Evolutionary conservation across 2,329 filamentous ascomycete genomes (phyloP).

Genomic region (Pseudogymnoascus sp.): DNA sequence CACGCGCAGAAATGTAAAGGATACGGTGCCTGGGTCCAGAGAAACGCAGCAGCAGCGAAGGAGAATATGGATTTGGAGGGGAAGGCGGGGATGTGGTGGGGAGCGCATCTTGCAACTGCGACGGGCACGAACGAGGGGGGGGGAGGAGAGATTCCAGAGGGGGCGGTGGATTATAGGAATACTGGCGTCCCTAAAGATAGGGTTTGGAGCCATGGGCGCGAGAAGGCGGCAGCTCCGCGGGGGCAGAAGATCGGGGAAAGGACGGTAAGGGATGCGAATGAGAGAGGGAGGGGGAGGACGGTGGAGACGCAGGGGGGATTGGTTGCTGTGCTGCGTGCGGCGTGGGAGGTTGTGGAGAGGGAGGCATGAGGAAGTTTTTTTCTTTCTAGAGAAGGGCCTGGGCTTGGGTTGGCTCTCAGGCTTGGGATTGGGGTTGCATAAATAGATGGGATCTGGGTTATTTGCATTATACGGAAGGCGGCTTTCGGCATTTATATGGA

Average conservation of each 20-base stretch:
- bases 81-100: slow-evolving; percentile 87
- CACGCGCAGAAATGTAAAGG: slow-evolving; percentile 55
- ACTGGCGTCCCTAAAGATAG: slow-evolving; percentile 38
- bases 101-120: slow-evolving; percentile 34
- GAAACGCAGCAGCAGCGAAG: slow-evolving; percentile 69
- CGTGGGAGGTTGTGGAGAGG: slow-evolving; percentile 47
- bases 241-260: neutral
- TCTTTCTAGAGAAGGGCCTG: no score
- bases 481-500: neutral
- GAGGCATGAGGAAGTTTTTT: neutral
- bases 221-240: neutral
- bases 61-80: slow-evolving; percentile 59
- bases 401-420: no score
- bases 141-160: slow-evolving; percentile 32
- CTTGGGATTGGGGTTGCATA: neutral
- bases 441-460: neutral
- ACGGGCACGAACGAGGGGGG: slow-evolving; percentile 19
- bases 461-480: neutral
- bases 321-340: slow-evolving; percentile 66
- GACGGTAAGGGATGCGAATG: slow-evolving; percentile 53
- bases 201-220: slow-evolving; percentile 31
- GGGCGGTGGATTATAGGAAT: slow-evolving; percentile 45
- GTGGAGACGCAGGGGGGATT: slow-evolving; percentile 85
- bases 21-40: slow-evolving; percentile 66
- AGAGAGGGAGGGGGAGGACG: slow-evolving; percentile 71